Conservation (phyloP, 73 alveolate species). For the Tetrahymena elliotti region DNA sequence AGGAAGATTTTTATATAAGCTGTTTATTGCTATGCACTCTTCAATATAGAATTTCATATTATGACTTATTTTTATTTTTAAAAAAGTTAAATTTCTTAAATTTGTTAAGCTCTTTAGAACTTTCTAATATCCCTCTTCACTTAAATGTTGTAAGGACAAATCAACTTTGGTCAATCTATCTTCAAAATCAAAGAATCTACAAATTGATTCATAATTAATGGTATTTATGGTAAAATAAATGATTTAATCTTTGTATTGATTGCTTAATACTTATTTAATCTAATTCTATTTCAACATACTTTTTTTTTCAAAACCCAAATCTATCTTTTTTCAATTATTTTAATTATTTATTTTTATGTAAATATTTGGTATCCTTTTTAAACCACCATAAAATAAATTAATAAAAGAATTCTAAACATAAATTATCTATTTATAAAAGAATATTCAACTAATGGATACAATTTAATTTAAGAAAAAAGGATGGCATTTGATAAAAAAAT, state of each 20-base stretch:
- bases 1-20: background rate
- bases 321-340: background rate
- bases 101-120: background rate
- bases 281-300: background rate
- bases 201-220: background rate
- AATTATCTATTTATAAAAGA: too few species aligned
- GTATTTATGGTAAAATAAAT: background rate
- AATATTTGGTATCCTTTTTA: too few species aligned
- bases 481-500: too few species aligned
- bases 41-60: background rate
- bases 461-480: too few species aligned
- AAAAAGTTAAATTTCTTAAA: background rate
- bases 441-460: too few species aligned
- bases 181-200: background rate
- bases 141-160: background rate
- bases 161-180: background rate
- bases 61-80: background rate
- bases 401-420: too few species aligned
- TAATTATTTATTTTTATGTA: background rate
- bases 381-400: too few species aligned
- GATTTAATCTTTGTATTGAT: background rate
- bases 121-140: background rate
- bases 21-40: background rate
- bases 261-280: background rate
- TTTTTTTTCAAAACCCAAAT: background rate